Evolutionary conservation across 106 monocot species (phyloP).

Genomic region (Apostasia shenzhenica): DNA sequence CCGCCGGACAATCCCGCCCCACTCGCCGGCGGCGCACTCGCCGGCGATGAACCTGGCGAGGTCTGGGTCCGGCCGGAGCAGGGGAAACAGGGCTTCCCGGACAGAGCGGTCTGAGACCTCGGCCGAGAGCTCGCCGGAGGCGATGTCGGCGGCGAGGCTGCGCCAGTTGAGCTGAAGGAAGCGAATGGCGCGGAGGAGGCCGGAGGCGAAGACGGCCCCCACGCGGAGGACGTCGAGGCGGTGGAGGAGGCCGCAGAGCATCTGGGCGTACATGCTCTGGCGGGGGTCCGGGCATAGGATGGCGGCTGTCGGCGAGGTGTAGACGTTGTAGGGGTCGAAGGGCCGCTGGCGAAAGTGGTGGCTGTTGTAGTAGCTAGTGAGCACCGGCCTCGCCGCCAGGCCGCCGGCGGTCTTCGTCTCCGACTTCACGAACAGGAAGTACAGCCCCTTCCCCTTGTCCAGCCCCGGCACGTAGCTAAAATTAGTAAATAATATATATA

Average conservation of each 20-base stretch:
- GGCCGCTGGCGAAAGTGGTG: constrained; percentile 42
- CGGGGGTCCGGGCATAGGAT: constrained; percentile 56
- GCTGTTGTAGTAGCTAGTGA: constrained; percentile 82
- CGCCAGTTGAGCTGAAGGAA: constrained; percentile 57
- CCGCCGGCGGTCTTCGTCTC: constrained; percentile 65
- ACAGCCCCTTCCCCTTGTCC: constrained; percentile 72
- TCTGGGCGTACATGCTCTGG: constrained; percentile 68
- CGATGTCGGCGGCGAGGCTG: background rate
- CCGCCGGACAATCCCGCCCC: constrained; percentile 34
- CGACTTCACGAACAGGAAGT: constrained; percentile 69
- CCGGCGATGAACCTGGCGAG: constrained; percentile 9
- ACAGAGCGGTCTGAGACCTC: constrained; percentile 12
- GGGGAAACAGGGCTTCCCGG: background rate
- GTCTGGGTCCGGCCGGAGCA: constrained; percentile 7
- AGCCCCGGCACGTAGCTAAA: constrained; percentile 48
- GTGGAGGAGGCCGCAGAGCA: constrained; percentile 56
- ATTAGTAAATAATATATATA: background rate
- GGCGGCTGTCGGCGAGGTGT: constrained; percentile 49
- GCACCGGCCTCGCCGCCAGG: constrained; percentile 57
- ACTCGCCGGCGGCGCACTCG: constrained; percentile 14
- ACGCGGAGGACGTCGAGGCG: constrained; percentile 42
- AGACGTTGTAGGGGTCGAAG: constrained; percentile 56
- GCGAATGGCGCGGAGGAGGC: constrained; percentile 59
- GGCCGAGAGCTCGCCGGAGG: background rate
- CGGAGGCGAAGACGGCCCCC: constrained; percentile 61